phyloP scores from a whole-genome alignment of 2,329 filamentous ascomycete species.

The Pezizomycotina sp. region DNA sequence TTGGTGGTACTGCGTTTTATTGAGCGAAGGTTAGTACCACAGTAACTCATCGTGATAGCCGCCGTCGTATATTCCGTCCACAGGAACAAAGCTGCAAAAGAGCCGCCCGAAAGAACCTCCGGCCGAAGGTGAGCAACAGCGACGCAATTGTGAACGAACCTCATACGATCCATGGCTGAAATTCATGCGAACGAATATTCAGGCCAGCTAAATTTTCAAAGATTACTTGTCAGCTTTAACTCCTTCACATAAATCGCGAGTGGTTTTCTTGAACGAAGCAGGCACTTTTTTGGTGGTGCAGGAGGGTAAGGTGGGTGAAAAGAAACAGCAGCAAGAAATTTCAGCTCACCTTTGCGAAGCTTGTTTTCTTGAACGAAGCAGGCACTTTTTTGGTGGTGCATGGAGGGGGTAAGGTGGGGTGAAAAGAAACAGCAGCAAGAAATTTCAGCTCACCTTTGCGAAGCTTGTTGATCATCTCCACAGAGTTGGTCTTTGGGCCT shows the following conservation, averaged over 20 bases:
- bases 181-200: conserved; percentile 99
- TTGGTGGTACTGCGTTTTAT: conserved; percentile 98
- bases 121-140: not conserved
- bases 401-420: conserved; percentile 11
- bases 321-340: not conserved
- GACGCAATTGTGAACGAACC: conserved; percentile 28
- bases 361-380: conserved; percentile 29
- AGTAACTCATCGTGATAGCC: too few species aligned
- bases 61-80: too few species aligned
- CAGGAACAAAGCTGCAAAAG: too few species aligned
- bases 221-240: conserved; percentile 12
- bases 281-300: not conserved
- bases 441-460: conserved; percentile 48
- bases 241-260: too few species aligned
- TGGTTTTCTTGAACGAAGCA: conserved; percentile 18
- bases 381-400: not conserved
- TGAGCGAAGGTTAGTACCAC: not conserved
- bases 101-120: not conserved
- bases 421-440: not conserved
- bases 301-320: conserved; percentile 10
- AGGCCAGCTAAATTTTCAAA: conserved; percentile 47
- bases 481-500: conserved; percentile 95
- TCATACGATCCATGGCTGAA: conserved; percentile 88
- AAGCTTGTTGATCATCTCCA: conserved; percentile 90
- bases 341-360: conserved; percentile 53